Evolutionary conservation across 108 stramenopile genomes (phyloP).

Genomic region (Cylindrotheca closterium): DNA sequence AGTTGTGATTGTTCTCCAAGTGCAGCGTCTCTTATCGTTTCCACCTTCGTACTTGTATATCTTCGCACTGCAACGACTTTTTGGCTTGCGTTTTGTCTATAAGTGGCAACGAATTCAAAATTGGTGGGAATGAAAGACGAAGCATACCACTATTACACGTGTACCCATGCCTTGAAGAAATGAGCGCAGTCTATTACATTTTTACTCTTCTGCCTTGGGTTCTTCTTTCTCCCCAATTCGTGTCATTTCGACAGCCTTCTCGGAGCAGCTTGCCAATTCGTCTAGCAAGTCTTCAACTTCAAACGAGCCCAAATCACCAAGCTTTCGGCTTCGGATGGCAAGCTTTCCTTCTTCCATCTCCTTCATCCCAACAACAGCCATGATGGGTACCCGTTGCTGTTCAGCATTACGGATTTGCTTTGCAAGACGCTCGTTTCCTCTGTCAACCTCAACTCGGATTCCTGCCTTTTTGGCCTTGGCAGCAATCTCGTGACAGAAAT

Average conservation of each 20-base stretch:
- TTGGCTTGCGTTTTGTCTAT: too few relatives aligned
- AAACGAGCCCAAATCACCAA: slow-evolving; percentile 89
- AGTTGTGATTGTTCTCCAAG: too few relatives aligned
- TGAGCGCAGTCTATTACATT: too few relatives aligned
- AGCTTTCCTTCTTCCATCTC: slow-evolving; percentile 87
- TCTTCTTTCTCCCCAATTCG: slow-evolving; percentile 58
- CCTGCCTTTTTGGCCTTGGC: slow-evolving; percentile 72
- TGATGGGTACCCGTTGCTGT: slow-evolving; percentile 89
- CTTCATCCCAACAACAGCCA: slow-evolving; percentile 92
- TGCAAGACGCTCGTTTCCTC: slow-evolving; percentile 87
- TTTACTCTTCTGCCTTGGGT: neutral
- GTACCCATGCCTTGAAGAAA: too few relatives aligned
- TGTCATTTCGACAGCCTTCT: slow-evolving; percentile 71
- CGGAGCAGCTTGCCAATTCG: slow-evolving; percentile 62
- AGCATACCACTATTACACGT: too few relatives aligned
- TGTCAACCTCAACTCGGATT: slow-evolving; percentile 89
- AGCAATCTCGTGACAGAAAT: slow-evolving; percentile 87
- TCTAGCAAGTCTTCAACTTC: slow-evolving; percentile 66
- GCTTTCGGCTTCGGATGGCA: slow-evolving; percentile 82
- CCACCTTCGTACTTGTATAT: too few relatives aligned
- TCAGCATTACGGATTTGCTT: slow-evolving; percentile 98
- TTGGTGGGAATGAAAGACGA: too few relatives aligned
- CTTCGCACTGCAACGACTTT: too few relatives aligned
- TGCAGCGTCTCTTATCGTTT: too few relatives aligned
- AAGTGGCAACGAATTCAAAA: too few relatives aligned